Evolutionary conservation across 345 rosid species (phyloP).

Genomic region (Iberis pinnata): DNA sequence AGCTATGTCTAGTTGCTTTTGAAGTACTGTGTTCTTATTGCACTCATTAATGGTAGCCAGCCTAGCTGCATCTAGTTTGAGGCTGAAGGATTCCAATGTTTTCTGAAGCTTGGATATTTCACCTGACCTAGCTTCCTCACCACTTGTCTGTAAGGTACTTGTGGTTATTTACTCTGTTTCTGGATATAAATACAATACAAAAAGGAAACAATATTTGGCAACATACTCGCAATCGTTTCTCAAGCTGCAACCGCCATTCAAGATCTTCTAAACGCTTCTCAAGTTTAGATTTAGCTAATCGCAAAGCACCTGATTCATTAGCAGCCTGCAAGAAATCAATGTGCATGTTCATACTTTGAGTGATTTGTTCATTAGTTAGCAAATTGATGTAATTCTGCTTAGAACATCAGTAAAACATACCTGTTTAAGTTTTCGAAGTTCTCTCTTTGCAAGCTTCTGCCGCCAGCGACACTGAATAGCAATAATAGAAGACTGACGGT

Average conservation of each 20-base stretch:
- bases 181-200: slow-evolving; percentile 15
- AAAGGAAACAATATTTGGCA: slow-evolving; percentile 15
- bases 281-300: slow-evolving; percentile 85
- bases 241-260: slow-evolving; percentile 82
- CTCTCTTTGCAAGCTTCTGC: slow-evolving; percentile 78
- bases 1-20: slow-evolving; percentile 69
- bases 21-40: slow-evolving; percentile 79
- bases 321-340: slow-evolving; percentile 54
- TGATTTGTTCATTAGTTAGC: not conserved
- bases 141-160: slow-evolving; percentile 52
- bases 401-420: slow-evolving; percentile 32
- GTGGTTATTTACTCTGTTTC: slow-evolving; percentile 16
- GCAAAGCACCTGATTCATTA: slow-evolving; percentile 91
- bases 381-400: slow-evolving; percentile 14
- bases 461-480: slow-evolving; percentile 89
- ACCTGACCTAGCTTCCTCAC: slow-evolving; percentile 61
- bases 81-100: slow-evolving; percentile 61
- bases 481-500: slow-evolving; percentile 52
- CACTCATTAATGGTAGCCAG: slow-evolving; percentile 78
- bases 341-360: slow-evolving; percentile 18
- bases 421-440: slow-evolving; percentile 62
- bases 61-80: slow-evolving; percentile 91
- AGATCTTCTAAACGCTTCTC: slow-evolving; percentile 92
- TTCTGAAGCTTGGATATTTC: slow-evolving; percentile 76
- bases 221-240: slow-evolving; percentile 82